Evolutionary conservation across 257 asterid species (phyloP), one percentile per base, ranked within the genome.

Genomic region (Euphrasia confusa): DNA sequence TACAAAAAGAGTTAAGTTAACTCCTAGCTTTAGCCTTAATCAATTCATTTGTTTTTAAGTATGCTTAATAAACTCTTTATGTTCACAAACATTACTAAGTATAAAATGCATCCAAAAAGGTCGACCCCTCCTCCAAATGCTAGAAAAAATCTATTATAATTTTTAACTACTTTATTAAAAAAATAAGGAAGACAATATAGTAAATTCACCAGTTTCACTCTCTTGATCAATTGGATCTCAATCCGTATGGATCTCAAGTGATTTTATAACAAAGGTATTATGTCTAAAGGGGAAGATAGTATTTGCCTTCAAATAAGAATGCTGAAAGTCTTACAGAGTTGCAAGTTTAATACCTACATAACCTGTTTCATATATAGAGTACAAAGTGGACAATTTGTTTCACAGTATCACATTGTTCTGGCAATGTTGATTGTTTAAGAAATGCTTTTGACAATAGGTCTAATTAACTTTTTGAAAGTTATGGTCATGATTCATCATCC

Each of bases 1-100:
- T 87, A 81, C 72, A 84, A 70, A 5, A 58, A 28, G 32, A 7
- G 24, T 10, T 27, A 59, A 40, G 62, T 66, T 42, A 69, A 55
- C 67, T 12, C 35, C 47, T 5, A 12, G 33, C 6, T 8, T 61
- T 50, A 26, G 47, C 53, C n/a, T 26, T 13, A 39, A 45, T 54
- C 33, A 37, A 15, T 40, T 21, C 54, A 13, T 35, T 17, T 13
- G 17, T 37, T 7, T 10, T 26, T 30, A 48, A 65, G 48, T 39
- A 48, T 44, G 42, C 28, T 18, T 60, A 24, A 21, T n/a, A 17
- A 61, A 47, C 44, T 49, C n/a, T 66, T 32, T 24, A 54, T 21
- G 39, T 53, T 57, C 44, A 64, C 62, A 44, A 53, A 59, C 12
- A 54, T 45, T 67, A 39, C 58, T 17, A 63, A 4, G 54, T 30